phyloP scores from a whole-genome alignment of 768 basidiomycete species.

The Dioszegia hungarica region DNA sequence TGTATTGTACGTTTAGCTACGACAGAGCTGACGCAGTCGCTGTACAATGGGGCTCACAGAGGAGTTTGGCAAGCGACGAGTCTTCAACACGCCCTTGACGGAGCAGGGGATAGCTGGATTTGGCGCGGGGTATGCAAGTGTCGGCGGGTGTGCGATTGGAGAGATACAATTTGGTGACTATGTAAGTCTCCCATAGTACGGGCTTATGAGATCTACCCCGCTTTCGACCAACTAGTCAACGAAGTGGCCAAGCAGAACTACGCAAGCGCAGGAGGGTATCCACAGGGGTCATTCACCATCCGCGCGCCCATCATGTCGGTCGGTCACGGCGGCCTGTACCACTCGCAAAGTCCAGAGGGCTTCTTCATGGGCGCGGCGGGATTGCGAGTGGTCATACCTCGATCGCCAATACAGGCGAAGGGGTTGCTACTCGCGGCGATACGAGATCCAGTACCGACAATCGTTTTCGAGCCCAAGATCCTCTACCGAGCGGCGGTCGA shows the following conservation, averaged over 20 bases:
- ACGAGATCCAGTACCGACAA: constrained; percentile 85
- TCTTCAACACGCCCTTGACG: constrained; percentile 84
- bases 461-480: constrained; percentile 94
- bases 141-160: constrained; percentile 92
- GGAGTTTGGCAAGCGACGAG: constrained; percentile 86
- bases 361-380: constrained; percentile 89
- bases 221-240: constrained; percentile 90
- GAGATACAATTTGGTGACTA: constrained; percentile 61
- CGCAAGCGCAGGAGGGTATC: constrained; percentile 66
- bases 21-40: constrained; percentile 46
- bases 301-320: constrained; percentile 87
- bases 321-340: constrained; percentile 84
- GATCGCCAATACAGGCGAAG: constrained; percentile 93
- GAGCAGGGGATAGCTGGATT: constrained; percentile 81
- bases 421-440: constrained; percentile 80
- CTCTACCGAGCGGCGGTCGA: constrained; percentile 92
- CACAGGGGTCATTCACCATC: constrained; percentile 63
- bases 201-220: constrained; percentile 67
- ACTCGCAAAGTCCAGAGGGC: constrained; percentile 87
- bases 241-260: constrained; percentile 92
- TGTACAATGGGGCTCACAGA: constrained; percentile 91
- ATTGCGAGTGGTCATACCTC: constrained; percentile 91
- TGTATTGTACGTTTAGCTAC: constrained; percentile 56
- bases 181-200: constrained; percentile 13
- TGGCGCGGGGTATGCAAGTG: constrained; percentile 81